Evolutionary conservation across 129 eudicot species (phyloP).

Genomic region (Heracleum sosnowskyi): DNA sequence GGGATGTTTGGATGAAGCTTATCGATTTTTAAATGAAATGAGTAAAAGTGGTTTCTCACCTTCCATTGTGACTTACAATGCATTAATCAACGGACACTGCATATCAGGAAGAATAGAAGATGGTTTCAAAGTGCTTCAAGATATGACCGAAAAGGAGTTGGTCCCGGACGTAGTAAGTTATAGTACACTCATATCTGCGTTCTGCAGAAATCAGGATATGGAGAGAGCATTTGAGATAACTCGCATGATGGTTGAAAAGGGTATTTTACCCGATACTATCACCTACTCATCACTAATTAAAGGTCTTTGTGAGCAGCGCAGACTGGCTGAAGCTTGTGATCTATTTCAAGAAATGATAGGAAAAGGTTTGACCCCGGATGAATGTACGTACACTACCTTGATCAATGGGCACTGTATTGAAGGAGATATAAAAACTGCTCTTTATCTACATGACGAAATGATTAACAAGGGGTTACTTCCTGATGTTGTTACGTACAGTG

Average conservation of each 20-base stretch:
- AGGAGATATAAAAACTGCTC: slow-evolving; percentile 56
- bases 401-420: slow-evolving; percentile 77
- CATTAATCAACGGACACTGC: slow-evolving; percentile 73
- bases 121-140: slow-evolving; percentile 43
- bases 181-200: slow-evolving; percentile 71
- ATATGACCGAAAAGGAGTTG: slow-evolving; percentile 37
- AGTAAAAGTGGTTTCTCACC: slow-evolving; percentile 51
- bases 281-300: slow-evolving; percentile 80
- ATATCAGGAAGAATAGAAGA: slow-evolving; percentile 57
- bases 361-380: slow-evolving; percentile 66
- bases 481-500: slow-evolving; percentile 84
- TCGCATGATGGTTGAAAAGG: slow-evolving; percentile 54
- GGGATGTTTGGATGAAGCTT: slow-evolving; percentile 76
- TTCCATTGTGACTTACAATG: slow-evolving; percentile 77
- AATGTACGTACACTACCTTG: slow-evolving; percentile 77
- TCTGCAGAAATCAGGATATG: slow-evolving; percentile 48
- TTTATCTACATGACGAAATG: slow-evolving; percentile 76
- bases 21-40: slow-evolving; percentile 66
- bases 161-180: slow-evolving; percentile 82
- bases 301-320: slow-evolving; percentile 72
- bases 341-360: slow-evolving; percentile 68
- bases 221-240: slow-evolving; percentile 57
- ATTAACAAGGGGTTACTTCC: slow-evolving; percentile 71
- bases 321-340: slow-evolving; percentile 61
- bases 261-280: slow-evolving; percentile 55